These are phyloP conservation scores for Cenchrus americanus DNA, from an alignment of 176 grass and related monocot genomes.

Conservation along the genomic window DNA sequence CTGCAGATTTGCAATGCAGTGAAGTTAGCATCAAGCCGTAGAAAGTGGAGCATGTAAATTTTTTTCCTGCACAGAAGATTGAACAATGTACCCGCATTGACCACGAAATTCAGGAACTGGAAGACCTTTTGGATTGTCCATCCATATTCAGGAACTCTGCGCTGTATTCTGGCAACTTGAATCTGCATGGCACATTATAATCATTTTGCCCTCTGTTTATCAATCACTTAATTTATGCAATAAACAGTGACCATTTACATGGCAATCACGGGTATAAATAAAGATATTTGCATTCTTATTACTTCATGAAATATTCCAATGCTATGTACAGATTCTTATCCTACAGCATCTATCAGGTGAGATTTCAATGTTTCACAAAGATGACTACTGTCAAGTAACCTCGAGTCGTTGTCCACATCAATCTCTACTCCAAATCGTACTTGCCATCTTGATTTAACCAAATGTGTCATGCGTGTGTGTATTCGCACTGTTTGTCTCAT, in stretches of 20 bases:
- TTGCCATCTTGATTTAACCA: slow-evolving; percentile 19
- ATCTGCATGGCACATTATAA: slow-evolving; percentile 45
- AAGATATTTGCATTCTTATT: not conserved
- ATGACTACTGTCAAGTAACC: slow-evolving; percentile 14
- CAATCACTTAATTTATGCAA: slow-evolving; percentile 17
- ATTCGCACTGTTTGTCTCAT: slow-evolving; percentile 7
- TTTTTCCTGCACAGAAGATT: not conserved
- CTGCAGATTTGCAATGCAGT: slow-evolving; percentile 46
- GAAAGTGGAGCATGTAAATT: not conserved
- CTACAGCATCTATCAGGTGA: not conserved
- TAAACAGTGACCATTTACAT: not conserved
- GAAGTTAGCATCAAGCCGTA: slow-evolving; percentile 24
- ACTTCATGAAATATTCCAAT: slow-evolving; percentile 31
- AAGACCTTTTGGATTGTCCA: slow-evolving; percentile 98
- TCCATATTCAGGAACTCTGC: slow-evolving; percentile 90
- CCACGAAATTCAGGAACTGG: slow-evolving; percentile 86
- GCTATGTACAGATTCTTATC: slow-evolving; percentile 5
- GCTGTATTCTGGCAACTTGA: slow-evolving; percentile 83
- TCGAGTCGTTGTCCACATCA: slow-evolving; percentile 18
- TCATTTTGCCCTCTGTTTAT: slow-evolving; percentile 21
- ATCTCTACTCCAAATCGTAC: not conserved
- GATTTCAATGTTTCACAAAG: slow-evolving; percentile 23
- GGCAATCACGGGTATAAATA: not conserved
- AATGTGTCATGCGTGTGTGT: not conserved
- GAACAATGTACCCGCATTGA: slow-evolving; percentile 68